Conservation (phyloP, 2,329 filamentous ascomycete species). For the Aspergillus puulaauensis region DNA sequence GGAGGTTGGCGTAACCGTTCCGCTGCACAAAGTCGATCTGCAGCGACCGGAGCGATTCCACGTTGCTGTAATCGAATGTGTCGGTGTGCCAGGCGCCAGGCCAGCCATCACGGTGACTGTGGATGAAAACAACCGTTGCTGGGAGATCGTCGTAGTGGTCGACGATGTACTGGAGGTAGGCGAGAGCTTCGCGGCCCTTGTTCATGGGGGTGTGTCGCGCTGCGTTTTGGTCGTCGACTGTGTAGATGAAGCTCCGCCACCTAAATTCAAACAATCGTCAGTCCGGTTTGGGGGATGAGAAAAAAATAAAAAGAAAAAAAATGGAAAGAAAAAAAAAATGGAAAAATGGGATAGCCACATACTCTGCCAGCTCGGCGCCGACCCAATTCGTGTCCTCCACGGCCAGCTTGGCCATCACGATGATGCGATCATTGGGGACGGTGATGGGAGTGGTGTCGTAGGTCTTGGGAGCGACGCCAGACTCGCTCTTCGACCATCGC, state of each 20-base stretch:
- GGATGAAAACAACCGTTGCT: constrained; percentile 55
- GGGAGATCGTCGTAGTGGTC: constrained; percentile 50
- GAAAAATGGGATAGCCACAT: not conserved
- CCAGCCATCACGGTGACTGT: constrained; percentile 52
- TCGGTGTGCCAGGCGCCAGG: constrained; percentile 57
- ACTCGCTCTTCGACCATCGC: constrained; percentile 8
- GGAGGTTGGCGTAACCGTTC: constrained; percentile 59
- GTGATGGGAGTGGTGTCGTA: constrained; percentile 31
- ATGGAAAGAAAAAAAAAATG: not conserved
- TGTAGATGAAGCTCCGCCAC: constrained; percentile 49
- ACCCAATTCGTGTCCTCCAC: constrained; percentile 50
- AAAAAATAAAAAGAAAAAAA: not conserved
- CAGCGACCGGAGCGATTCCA: constrained; percentile 51
- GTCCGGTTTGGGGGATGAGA: not conserved
- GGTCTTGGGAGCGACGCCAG: constrained; percentile 9
- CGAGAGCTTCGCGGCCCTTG: constrained; percentile 47
- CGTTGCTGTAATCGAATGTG: constrained; percentile 54
- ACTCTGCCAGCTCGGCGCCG: constrained; percentile 43
- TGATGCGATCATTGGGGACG: constrained; percentile 38
- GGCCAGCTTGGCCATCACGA: constrained; percentile 45
- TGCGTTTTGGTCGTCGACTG: constrained; percentile 37
- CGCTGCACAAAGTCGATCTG: constrained; percentile 50
- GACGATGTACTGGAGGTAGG: constrained; percentile 48
- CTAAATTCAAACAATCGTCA: constrained; percentile 18
- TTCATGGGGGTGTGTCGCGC: constrained; percentile 36